Conservation (phyloP, 2,329 filamentous ascomycete genomes). For the Coniella lustricola region DNA sequence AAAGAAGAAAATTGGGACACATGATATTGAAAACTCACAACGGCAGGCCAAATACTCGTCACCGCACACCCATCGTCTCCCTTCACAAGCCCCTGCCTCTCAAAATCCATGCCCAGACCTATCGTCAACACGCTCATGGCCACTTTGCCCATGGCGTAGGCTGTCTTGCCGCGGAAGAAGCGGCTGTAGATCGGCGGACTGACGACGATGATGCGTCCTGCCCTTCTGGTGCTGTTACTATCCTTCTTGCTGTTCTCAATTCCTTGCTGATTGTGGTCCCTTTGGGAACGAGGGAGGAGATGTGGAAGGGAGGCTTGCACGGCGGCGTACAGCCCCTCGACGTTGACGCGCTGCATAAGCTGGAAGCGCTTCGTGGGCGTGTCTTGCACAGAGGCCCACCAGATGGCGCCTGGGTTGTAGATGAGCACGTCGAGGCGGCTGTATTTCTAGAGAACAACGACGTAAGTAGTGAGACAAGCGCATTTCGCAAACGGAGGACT, state of each 20-base stretch:
- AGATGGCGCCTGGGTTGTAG: constrained; percentile 82
- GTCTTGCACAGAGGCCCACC: constrained; percentile 68
- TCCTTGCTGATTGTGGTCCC: too few species aligned
- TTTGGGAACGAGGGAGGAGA: constrained; percentile 35
- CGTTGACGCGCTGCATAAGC: constrained; percentile 69
- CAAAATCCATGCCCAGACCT: constrained; percentile 75
- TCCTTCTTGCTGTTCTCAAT: too few species aligned
- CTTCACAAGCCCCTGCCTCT: constrained; percentile 50
- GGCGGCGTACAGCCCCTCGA: constrained; percentile 67
- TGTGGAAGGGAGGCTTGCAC: constrained; percentile 63
- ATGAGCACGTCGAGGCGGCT: constrained; percentile 64
- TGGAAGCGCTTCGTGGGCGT: constrained; percentile 72
- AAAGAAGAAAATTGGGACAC: not conserved
- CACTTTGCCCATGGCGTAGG: constrained; percentile 73
- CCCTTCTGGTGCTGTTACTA: constrained; percentile 36
- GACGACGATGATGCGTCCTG: constrained; percentile 67
- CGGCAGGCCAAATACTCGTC: constrained; percentile 76
- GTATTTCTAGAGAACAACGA: constrained; percentile 35
- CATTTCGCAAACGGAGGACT: too few species aligned
- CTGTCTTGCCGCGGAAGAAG: constrained; percentile 80
- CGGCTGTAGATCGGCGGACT: constrained; percentile 79
- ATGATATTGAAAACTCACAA: constrained; percentile 38
- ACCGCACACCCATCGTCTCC: constrained; percentile 54
- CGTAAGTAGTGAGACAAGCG: not conserved
- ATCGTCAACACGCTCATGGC: constrained; percentile 78